Percentiles rank a stretch among this genome's conserved stretches.
phyloP scores from a whole-genome alignment of 1,284 basidiomycete species.

The Phlebopus sp. region DNA sequence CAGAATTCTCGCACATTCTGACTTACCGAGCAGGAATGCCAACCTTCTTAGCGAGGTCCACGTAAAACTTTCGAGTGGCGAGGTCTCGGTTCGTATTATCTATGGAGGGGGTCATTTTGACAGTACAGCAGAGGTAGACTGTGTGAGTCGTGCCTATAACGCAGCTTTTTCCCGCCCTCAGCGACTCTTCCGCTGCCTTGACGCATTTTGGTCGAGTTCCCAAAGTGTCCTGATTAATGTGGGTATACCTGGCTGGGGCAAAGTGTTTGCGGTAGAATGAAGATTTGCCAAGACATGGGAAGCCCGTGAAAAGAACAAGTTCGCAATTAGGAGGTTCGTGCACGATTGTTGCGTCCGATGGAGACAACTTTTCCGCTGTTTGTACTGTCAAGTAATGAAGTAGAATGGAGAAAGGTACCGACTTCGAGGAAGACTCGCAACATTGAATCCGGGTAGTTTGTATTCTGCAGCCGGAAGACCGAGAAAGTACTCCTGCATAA shows the following conservation, averaged over 20 bases:
- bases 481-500: slow-evolving; percentile 75
- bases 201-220: slow-evolving; percentile 74
- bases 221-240: slow-evolving; percentile 86
- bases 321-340: slow-evolving; percentile 31
- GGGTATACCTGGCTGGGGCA: slow-evolving; percentile 63
- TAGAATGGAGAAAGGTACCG: slow-evolving; percentile 11
- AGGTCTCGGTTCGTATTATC: slow-evolving; percentile 86
- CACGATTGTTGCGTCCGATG: slow-evolving; percentile 33
- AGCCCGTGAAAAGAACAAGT: slow-evolving; percentile 85
- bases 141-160: slow-evolving; percentile 62
- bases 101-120: slow-evolving; percentile 26
- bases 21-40: slow-evolving; percentile 37
- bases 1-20: background rate
- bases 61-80: slow-evolving; percentile 65
- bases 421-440: slow-evolving; percentile 49
- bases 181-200: slow-evolving; percentile 54
- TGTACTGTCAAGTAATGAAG: slow-evolving; percentile 16
- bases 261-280: slow-evolving; percentile 77
- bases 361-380: slow-evolving; percentile 65
- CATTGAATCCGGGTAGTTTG: slow-evolving; percentile 58
- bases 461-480: slow-evolving; percentile 44
- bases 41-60: slow-evolving; percentile 59
- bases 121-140: background rate
- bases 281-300: slow-evolving; percentile 86
- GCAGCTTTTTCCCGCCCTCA: slow-evolving; percentile 61